phyloP scores from a whole-genome alignment of 768 basidiomycete species.

The Trametes cinnabarina region DNA sequence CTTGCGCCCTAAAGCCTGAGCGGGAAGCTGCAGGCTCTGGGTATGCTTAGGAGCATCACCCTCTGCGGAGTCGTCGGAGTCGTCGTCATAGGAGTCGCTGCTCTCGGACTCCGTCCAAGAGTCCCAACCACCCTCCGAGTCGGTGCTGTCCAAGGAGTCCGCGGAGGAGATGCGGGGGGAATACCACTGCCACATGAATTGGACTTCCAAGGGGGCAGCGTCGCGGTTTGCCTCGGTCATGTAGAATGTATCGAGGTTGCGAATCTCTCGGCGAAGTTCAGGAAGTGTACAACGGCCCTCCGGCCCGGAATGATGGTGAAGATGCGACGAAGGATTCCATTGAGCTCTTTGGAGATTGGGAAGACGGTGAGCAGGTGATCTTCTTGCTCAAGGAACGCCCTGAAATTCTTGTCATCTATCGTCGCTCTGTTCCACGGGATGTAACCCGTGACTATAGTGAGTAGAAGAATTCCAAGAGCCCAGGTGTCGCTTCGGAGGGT shows the following conservation, averaged over 20 bases:
- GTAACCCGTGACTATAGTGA: constrained; percentile 77
- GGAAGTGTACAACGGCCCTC: constrained; percentile 19
- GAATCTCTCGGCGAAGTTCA: constrained; percentile 21
- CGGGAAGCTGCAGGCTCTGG: no score
- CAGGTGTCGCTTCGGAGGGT: constrained; percentile 68
- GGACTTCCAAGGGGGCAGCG: background rate
- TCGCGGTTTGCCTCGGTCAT: constrained; percentile 17
- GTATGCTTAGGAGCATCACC: no score
- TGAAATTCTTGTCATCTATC: constrained; percentile 64
- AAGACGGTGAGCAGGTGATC: constrained; percentile 65
- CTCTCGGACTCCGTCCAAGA: constrained; percentile 11
- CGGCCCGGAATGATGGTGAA: constrained; percentile 23
- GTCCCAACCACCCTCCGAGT: constrained; percentile 6
- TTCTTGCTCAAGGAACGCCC: constrained; percentile 57
- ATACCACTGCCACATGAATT: constrained; percentile 9
- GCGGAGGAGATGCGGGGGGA: background rate
- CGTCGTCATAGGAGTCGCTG: background rate
- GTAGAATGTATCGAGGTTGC: constrained; percentile 29
- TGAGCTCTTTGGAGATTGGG: constrained; percentile 68
- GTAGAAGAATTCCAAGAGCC: constrained; percentile 76
- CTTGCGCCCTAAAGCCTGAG: no score
- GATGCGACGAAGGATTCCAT: constrained; percentile 61
- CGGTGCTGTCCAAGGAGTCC: background rate
- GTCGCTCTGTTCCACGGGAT: constrained; percentile 77
- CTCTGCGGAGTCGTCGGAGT: background rate